These are phyloP conservation scores for Yamadazyma olivae DNA, from an alignment of 805 yeast genomes.

Conservation along the genomic window DNA sequence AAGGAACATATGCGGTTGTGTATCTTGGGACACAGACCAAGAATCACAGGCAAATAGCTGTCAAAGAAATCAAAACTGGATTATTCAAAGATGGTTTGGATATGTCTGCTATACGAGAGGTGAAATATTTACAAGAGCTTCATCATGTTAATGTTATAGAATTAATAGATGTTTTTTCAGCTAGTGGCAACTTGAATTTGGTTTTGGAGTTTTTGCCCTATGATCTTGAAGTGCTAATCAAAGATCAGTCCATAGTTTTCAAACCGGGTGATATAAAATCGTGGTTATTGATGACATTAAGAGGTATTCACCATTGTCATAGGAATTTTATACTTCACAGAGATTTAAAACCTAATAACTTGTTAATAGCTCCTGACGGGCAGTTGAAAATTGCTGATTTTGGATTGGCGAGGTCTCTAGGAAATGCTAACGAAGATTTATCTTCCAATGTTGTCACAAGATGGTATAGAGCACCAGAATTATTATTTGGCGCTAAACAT, in stretches of 20 bases:
- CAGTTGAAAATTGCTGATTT: conserved; percentile 94
- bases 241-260: conserved; percentile 73
- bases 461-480: conserved; percentile 96
- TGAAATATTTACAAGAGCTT: conserved; percentile 81
- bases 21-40: conserved; percentile 71
- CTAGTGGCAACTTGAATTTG: conserved; percentile 58
- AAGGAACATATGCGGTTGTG: conserved; percentile 98
- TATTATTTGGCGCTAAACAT: conserved; percentile 86
- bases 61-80: conserved; percentile 93
- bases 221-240: conserved; percentile 86
- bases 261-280: conserved; percentile 85
- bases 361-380: conserved; percentile 83
- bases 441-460: conserved; percentile 95
- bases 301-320: conserved; percentile 96
- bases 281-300: conserved; percentile 90
- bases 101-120: conserved; percentile 95
- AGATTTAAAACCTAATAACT: conserved; percentile 89
- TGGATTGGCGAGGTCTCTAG: conserved; percentile 86
- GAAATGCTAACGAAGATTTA: conserved; percentile 67
- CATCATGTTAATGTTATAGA: conserved; percentile 75
- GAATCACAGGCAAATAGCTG: conserved; percentile 65
- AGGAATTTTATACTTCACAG: conserved; percentile 87
- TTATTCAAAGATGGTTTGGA: conserved; percentile 94
- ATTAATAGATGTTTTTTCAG: conserved; percentile 80
- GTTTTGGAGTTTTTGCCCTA: conserved; percentile 88